phyloP scores from a whole-genome alignment of 495 filamentous ascomycete species.

The Antarctomyces pellizariae region DNA sequence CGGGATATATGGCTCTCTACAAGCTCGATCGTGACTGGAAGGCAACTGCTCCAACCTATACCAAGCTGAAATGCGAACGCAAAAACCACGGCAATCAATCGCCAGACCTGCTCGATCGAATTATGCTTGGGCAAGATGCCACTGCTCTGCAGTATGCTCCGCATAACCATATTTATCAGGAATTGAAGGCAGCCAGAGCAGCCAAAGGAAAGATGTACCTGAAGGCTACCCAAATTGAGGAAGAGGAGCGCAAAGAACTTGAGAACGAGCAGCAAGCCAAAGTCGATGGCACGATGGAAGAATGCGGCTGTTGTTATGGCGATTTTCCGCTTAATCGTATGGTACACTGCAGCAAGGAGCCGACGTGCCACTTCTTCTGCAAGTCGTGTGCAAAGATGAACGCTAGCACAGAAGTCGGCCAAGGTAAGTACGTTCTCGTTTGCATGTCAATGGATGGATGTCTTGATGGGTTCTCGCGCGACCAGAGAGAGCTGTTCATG shows the following conservation, averaged over 20 bases:
- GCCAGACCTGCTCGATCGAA: slow-evolving; percentile 7
- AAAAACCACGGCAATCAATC: slow-evolving; percentile 7
- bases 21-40: slow-evolving; percentile 15
- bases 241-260: too few relatives aligned
- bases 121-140: too few relatives aligned
- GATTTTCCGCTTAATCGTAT: slow-evolving; percentile 40
- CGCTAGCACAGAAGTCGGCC: slow-evolving; percentile 44
- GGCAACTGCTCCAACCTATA: slow-evolving; percentile 12
- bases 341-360: slow-evolving; percentile 35
- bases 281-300: slow-evolving; percentile 24
- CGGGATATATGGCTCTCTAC: slow-evolving; percentile 21
- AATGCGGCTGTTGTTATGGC: slow-evolving; percentile 49
- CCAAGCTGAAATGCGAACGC: slow-evolving; percentile 11
- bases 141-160: slow-evolving; percentile 9
- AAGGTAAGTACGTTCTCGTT: slow-evolving; percentile 31
- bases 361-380: slow-evolving; percentile 42
- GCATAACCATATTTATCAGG: slow-evolving; percentile 7
- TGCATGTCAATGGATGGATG: slow-evolving; percentile 29
- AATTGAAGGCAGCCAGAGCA: slow-evolving; percentile 7
- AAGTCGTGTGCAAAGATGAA: slow-evolving; percentile 33
- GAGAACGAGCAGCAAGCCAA: slow-evolving; percentile 11
- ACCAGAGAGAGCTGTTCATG: slow-evolving; percentile 30
- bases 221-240: too few relatives aligned
- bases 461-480: slow-evolving; percentile 16
- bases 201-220: slow-evolving; percentile 10